Conservation (phyloP, 257 asterid genomes). For the Gentiana dahurica region DNA sequence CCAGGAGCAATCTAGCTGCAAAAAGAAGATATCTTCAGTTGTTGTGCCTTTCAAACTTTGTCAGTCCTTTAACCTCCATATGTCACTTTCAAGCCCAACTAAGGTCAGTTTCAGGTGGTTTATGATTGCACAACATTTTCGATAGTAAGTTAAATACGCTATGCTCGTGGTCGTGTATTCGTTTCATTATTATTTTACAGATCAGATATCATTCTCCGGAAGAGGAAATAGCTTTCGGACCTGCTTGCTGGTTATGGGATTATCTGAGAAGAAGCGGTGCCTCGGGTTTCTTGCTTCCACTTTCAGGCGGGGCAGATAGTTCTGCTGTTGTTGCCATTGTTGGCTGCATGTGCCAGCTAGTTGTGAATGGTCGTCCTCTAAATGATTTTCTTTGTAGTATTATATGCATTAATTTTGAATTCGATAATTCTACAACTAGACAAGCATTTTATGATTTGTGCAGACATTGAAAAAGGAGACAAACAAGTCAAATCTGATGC, state of each 20-base stretch:
- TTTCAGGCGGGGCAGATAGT: slow-evolving; percentile 96
- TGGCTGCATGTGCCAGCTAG: slow-evolving; percentile 98
- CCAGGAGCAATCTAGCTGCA: slow-evolving; percentile 96
- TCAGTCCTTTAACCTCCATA: slow-evolving; percentile 58
- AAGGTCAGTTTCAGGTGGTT: slow-evolving; percentile 36
- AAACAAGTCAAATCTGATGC: slow-evolving; percentile 92
- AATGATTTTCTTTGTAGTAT: neutral
- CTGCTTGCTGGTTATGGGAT: slow-evolving; percentile 99
- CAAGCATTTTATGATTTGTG: slow-evolving; percentile 15
- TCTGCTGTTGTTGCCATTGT: slow-evolving; percentile 95
- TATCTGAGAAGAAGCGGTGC: slow-evolving; percentile 94
- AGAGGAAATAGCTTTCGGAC: slow-evolving; percentile 96
- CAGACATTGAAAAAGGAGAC: slow-evolving; percentile 71
- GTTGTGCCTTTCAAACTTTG: slow-evolving; percentile 71
- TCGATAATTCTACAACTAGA: neutral
- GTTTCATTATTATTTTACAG: slow-evolving; percentile 23
- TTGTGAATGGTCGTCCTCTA: slow-evolving; percentile 58
- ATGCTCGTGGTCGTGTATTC: too few species aligned
- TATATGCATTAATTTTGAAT: neutral
- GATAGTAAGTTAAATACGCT: too few species aligned
- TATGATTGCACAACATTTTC: too few species aligned
- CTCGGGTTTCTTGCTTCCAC: slow-evolving; percentile 97
- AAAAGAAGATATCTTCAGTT: slow-evolving; percentile 54
- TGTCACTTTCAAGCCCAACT: slow-evolving; percentile 76
- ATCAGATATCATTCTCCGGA: slow-evolving; percentile 81